Evolutionary conservation across 805 yeast genomes (phyloP).

Genomic region (Ogataea populi-albae): DNA sequence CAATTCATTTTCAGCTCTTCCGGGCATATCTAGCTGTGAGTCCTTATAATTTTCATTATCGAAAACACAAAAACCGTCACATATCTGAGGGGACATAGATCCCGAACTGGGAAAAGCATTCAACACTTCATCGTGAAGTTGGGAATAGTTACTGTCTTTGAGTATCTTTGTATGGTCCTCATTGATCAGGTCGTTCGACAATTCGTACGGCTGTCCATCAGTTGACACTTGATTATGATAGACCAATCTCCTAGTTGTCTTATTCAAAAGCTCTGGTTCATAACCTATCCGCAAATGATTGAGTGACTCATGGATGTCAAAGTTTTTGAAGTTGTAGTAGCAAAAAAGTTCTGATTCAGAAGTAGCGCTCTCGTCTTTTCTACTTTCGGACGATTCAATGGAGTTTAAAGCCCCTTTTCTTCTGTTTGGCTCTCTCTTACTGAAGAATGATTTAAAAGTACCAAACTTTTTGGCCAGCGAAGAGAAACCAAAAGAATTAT

Average conservation of each 20-base stretch:
- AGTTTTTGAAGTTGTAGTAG: slow-evolving; percentile 15
- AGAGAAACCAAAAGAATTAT: slow-evolving; percentile 4
- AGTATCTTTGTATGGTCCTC: too few relatives aligned
- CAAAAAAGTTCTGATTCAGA: slow-evolving; percentile 11
- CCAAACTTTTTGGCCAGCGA: slow-evolving; percentile 6
- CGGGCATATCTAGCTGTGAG: too few relatives aligned
- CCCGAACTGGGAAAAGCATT: too few relatives aligned
- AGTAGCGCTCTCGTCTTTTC: not conserved
- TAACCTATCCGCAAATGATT: slow-evolving; percentile 11
- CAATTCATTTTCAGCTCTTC: too few relatives aligned
- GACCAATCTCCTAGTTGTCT: slow-evolving; percentile 14
- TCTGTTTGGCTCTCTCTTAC: slow-evolving; percentile 2
- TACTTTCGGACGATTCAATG: not conserved
- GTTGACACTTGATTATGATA: slow-evolving; percentile 1
- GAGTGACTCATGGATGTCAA: slow-evolving; percentile 13
- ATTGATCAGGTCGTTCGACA: too few relatives aligned
- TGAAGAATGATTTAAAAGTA: slow-evolving; percentile 4
- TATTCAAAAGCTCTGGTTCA: slow-evolving; percentile 13
- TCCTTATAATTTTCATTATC: too few relatives aligned
- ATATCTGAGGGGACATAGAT: too few relatives aligned
- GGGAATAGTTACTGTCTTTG: too few relatives aligned
- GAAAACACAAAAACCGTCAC: too few relatives aligned
- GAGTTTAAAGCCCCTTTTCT: not conserved
- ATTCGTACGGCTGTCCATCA: too few relatives aligned
- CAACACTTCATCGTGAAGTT: too few relatives aligned